phyloP scores from a whole-genome alignment of 2,329 filamentous ascomycete genomes.

The Sclerotinia subarctica region DNA sequence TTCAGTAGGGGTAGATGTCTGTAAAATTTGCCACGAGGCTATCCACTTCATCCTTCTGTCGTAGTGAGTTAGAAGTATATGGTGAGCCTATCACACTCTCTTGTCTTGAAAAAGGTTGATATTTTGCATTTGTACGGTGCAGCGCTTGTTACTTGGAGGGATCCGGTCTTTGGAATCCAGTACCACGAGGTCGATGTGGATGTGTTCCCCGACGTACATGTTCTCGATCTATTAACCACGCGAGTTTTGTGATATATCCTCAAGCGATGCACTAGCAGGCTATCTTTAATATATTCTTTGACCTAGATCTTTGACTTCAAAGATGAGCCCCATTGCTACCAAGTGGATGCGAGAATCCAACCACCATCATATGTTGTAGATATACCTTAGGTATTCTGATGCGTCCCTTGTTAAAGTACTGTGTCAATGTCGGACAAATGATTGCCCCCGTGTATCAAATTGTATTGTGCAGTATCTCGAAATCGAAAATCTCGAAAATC shows the following conservation, averaged over 20 bases:
- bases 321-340: conserved; percentile 13
- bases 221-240: conserved; percentile 1
- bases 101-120: background rate
- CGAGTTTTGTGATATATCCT: conserved; percentile 11
- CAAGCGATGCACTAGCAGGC: conserved; percentile 8
- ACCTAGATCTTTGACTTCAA: conserved; percentile 3
- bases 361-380: background rate
- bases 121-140: background rate
- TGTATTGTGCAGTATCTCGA: conserved; percentile 1
- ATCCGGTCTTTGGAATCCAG: conserved; percentile 1
- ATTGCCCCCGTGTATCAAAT: conserved; percentile 1
- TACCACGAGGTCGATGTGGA: conserved; percentile 2
- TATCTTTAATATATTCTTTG: background rate
- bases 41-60: background rate
- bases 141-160: background rate
- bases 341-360: background rate
- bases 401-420: background rate
- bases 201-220: background rate
- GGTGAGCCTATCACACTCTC: background rate
- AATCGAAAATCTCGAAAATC: background rate
- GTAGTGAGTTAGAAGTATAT: background rate
- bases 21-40: background rate
- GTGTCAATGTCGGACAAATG: background rate
- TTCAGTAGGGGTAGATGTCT: conserved; percentile 1
- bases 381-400: background rate